Evolutionary conservation across 345 rosid genomes (phyloP).

Genomic region (Bretschneidera sinensis): DNA sequence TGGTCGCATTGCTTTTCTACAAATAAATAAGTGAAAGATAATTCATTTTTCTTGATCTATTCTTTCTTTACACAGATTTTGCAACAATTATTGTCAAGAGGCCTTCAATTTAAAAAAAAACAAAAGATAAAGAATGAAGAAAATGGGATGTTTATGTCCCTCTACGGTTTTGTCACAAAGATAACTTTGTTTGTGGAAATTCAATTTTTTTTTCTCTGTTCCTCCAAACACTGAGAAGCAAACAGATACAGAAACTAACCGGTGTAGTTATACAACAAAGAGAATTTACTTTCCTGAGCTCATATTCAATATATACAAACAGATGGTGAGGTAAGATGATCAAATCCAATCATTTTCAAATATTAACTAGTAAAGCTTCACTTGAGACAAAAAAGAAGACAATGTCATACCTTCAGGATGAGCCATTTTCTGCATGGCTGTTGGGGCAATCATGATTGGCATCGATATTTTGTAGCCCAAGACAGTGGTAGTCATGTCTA

Average conservation of each 20-base stretch:
- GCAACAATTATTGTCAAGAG: neutral
- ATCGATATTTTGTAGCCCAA: conserved; percentile 82
- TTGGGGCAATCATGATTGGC: conserved; percentile 94
- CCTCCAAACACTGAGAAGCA: neutral
- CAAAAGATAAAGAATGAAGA: neutral
- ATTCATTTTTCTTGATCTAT: neutral
- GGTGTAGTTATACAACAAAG: neutral
- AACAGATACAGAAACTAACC: neutral
- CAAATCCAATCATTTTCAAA: too few species aligned
- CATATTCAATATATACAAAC: too few species aligned
- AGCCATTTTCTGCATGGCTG: conserved; percentile 91
- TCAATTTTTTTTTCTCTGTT: too few species aligned
- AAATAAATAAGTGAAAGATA: too few species aligned
- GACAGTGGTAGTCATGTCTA: conserved; percentile 64
- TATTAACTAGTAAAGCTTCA: neutral
- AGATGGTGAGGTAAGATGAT: neutral
- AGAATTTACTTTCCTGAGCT: neutral
- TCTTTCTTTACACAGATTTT: neutral
- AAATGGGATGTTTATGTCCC: neutral
- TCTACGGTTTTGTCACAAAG: neutral
- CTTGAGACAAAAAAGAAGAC: neutral
- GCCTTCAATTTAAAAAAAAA: neutral
- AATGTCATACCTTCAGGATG: conserved; percentile 64
- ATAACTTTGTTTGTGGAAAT: too few species aligned
- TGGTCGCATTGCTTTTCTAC: neutral